These are phyloP conservation scores for Rhynchospora tenuis DNA, from an alignment of 176 grass and related monocot species.

Conservation along the genomic window DNA sequence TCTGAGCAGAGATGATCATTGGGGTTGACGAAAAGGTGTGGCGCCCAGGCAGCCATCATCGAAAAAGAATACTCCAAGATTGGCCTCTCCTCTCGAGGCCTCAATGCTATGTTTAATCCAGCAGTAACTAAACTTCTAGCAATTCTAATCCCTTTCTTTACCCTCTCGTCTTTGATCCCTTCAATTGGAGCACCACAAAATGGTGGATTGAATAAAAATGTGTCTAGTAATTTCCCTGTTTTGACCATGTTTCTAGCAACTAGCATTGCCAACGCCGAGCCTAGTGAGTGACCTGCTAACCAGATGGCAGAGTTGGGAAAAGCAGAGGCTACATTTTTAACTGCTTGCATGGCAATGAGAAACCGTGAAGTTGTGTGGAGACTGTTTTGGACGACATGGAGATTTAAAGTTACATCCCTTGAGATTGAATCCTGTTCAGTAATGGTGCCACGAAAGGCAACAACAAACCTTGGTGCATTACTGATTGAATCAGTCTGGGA, in stretches of 20 bases:
- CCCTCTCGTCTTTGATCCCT: conserved; percentile 67
- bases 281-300: conserved; percentile 76
- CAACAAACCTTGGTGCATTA: conserved; percentile 70
- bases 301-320: conserved; percentile 55
- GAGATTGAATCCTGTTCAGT: conserved; percentile 71
- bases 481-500: conserved; percentile 29
- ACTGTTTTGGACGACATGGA: conserved; percentile 66
- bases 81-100: conserved; percentile 38
- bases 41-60: conserved; percentile 63
- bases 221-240: conserved; percentile 49
- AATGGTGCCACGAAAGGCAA: conserved; percentile 91
- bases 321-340: conserved; percentile 55
- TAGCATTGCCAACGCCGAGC: conserved; percentile 71
- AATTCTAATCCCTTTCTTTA: conserved; percentile 81
- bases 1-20: conserved; percentile 82
- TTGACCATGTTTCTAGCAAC: conserved; percentile 92
- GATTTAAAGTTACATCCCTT: conserved; percentile 62
- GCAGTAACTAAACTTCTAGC: conserved; percentile 77
- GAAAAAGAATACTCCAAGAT: conserved; percentile 60
- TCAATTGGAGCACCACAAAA: conserved; percentile 79
- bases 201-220: conserved; percentile 91
- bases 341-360: conserved; percentile 86
- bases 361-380: conserved; percentile 78
- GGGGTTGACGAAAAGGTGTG: conserved; percentile 74
- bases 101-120: conserved; percentile 66